Conservation (phyloP, 495 filamentous ascomycete species). For the Collariella sp. region DNA sequence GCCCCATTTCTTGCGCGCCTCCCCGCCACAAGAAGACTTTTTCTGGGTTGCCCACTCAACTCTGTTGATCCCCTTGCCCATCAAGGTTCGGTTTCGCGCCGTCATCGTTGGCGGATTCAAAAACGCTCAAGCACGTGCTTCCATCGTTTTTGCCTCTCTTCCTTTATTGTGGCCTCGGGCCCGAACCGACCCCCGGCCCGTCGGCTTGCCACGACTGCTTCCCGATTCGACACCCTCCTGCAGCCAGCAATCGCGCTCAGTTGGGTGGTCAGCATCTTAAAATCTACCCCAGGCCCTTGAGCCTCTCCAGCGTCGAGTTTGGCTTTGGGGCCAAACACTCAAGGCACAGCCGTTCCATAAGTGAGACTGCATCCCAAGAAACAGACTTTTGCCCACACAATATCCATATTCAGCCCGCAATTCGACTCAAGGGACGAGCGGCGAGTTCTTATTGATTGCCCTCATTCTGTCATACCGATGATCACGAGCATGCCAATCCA, state of each 20-base stretch:
- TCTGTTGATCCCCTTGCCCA: neutral
- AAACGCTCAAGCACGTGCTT: neutral
- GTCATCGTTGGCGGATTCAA: neutral
- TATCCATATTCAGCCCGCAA: slow-evolving; percentile 10
- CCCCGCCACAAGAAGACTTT: neutral
- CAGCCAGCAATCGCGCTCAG: slow-evolving; percentile 7
- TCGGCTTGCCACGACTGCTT: neutral
- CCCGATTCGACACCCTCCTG: neutral
- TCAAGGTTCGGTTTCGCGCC: neutral
- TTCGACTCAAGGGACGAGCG: neutral
- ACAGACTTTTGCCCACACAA: slow-evolving; percentile 11
- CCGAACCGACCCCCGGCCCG: neutral
- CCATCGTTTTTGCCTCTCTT: too few species aligned
- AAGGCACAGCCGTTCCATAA: neutral
- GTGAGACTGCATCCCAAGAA: slow-evolving; percentile 3
- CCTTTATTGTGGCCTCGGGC: too few species aligned
- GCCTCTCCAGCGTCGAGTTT: too few species aligned
- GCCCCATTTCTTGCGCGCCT: neutral
- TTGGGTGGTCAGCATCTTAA: slow-evolving; percentile 4
- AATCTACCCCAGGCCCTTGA: too few species aligned
- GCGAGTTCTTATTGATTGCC: neutral
- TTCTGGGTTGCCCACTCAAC: neutral
- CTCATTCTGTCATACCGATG: neutral
- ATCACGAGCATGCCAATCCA: neutral
- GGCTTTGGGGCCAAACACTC: too few species aligned